These are phyloP conservation scores for Ophiostoma ulmi DNA, from an alignment of 2,329 filamentous ascomycete genomes.

Conservation along the genomic window DNA sequence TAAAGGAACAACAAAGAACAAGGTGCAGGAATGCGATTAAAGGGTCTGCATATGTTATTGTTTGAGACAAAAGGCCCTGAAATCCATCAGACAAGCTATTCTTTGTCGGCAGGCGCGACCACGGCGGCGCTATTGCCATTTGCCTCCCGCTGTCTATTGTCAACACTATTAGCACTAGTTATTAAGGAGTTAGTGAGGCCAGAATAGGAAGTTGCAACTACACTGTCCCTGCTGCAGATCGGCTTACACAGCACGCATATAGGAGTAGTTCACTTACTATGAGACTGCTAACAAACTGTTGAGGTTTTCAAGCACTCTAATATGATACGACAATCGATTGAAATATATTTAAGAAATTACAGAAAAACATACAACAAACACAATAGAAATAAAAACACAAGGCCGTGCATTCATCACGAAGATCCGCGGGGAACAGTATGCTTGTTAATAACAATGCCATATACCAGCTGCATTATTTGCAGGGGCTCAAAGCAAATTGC, in stretches of 20 bases:
- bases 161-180: background rate
- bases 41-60: background rate
- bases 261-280: background rate
- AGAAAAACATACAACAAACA: background rate
- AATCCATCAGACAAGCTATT: background rate
- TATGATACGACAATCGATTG: background rate
- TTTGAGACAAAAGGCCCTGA: background rate
- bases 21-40: background rate
- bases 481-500: slow-evolving; percentile 8
- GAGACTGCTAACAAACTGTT: background rate
- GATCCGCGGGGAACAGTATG: background rate
- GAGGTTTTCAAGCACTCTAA: background rate
- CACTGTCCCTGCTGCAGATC: background rate
- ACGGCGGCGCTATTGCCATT: background rate
- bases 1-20: background rate
- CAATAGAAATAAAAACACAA: background rate
- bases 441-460: slow-evolving; percentile 12
- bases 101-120: slow-evolving; percentile 10
- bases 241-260: background rate
- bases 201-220: slow-evolving; percentile 1
- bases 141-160: slow-evolving; percentile 6
- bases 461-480: background rate
- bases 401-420: background rate
- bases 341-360: background rate
- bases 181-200: background rate